These are phyloP conservation scores for Oryza meyeriana DNA, from an alignment of 176 grass and related monocot species.

Conservation along the genomic window DNA sequence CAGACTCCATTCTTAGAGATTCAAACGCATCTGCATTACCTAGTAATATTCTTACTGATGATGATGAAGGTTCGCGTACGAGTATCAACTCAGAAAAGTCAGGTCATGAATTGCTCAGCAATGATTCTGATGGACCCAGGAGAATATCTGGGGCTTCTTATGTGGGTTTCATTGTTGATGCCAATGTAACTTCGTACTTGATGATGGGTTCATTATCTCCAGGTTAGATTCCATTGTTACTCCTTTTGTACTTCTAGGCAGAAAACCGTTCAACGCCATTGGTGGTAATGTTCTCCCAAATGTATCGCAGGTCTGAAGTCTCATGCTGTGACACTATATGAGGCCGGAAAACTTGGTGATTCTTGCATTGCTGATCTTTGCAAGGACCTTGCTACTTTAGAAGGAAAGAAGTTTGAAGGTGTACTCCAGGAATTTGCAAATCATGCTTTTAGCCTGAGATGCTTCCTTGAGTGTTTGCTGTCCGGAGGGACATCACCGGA, in stretches of 20 bases:
- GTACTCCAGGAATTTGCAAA: constrained; percentile 95
- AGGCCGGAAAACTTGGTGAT: constrained; percentile 90
- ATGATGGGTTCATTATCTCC: constrained; percentile 99
- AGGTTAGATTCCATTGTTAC: constrained; percentile 43
- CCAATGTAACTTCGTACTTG: constrained; percentile 96
- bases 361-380: constrained; percentile 83
- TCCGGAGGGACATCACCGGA: constrained; percentile 58
- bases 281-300: neutral
- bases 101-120: constrained; percentile 37
- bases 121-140: constrained; percentile 60
- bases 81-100: constrained; percentile 77
- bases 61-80: constrained; percentile 55
- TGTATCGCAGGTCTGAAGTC: constrained; percentile 75
- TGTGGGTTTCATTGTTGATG: constrained; percentile 94
- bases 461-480: constrained; percentile 80
- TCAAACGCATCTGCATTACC: constrained; percentile 37
- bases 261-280: neutral
- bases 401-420: constrained; percentile 90
- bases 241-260: neutral
- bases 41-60: constrained; percentile 61
- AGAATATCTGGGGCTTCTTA: constrained; percentile 52
- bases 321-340: constrained; percentile 89
- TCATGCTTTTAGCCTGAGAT: constrained; percentile 85
- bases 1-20: constrained; percentile 67
- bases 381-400: constrained; percentile 79